A percentile compares a stretch with the other conserved stretches of the same genome.
phyloP scores from a whole-genome alignment of 495 filamentous ascomycete genomes.

The Aspergillus cavernicola region DNA sequence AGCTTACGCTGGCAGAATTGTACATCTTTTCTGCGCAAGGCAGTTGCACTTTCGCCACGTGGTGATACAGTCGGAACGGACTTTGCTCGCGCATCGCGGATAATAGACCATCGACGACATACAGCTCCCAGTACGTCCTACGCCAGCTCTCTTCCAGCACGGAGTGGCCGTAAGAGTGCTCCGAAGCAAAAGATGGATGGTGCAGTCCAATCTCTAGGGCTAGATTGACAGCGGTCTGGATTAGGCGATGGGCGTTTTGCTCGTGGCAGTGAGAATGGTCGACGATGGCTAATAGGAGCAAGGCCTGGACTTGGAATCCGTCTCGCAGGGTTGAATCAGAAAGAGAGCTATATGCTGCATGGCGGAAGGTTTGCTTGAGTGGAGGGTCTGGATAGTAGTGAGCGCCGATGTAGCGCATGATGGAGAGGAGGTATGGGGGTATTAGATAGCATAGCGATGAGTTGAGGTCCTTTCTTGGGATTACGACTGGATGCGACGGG shows the following conservation, averaged over 20 bases:
- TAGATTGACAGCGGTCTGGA: constrained; percentile 57
- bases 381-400: constrained; percentile 28
- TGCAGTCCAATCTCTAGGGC: constrained; percentile 70
- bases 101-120: constrained; percentile 57
- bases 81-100: constrained; percentile 26
- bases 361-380: constrained; percentile 45
- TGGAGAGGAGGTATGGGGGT: constrained; percentile 44
- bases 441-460: constrained; percentile 30
- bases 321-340: constrained; percentile 49
- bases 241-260: constrained; percentile 54
- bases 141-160: constrained; percentile 72
- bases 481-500: constrained; percentile 61
- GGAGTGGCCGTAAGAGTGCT: constrained; percentile 33
- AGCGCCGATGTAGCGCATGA: constrained; percentile 68
- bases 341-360: constrained; percentile 52
- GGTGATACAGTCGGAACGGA: constrained; percentile 30
- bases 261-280: constrained; percentile 63
- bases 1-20: constrained; percentile 10
- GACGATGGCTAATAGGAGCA: constrained; percentile 65
- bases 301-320: constrained; percentile 67
- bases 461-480: constrained; percentile 47
- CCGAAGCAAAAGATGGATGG: constrained; percentile 38
- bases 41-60: constrained; percentile 27
- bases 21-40: constrained; percentile 23
- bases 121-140: constrained; percentile 82